A percentile compares a stretch with the other conserved stretches of the same genome.
phyloP scores from a whole-genome alignment of 306 rosid species.

The Quercus mongolica region DNA sequence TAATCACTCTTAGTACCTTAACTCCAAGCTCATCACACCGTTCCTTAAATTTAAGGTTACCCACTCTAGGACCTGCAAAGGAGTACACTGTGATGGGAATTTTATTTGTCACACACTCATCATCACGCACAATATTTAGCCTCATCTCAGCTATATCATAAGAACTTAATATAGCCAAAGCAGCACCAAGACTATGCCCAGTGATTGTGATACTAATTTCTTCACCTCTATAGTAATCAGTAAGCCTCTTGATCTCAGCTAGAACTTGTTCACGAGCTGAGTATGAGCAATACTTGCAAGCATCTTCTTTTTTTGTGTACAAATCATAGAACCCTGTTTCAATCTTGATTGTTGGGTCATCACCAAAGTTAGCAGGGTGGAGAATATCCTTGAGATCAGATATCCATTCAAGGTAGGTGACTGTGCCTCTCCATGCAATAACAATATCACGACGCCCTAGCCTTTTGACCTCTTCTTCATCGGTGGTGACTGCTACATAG shows the following conservation, averaged over 20 bases:
- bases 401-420: conserved; percentile 71
- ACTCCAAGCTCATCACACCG: conserved; percentile 68
- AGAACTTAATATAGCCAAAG: conserved; percentile 50
- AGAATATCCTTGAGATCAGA: conserved; percentile 60
- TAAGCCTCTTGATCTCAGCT: conserved; percentile 47
- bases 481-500: conserved; percentile 45
- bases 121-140: conserved; percentile 14
- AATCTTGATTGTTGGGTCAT: conserved; percentile 43
- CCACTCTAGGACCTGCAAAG: conserved; percentile 68
- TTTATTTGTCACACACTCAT: not conserved
- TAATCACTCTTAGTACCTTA: conserved; percentile 54
- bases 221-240: conserved; percentile 43
- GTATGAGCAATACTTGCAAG: conserved; percentile 44
- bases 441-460: conserved; percentile 66
- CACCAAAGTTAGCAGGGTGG: conserved; percentile 19
- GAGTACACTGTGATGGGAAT: conserved; percentile 56
- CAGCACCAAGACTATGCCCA: conserved; percentile 71
- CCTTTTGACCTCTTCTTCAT: conserved; percentile 28
- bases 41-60: conserved; percentile 57
- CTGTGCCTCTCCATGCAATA: conserved; percentile 70
- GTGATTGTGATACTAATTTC: conserved; percentile 58
- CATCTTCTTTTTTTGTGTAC: conserved; percentile 55
- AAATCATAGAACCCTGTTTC: conserved; percentile 64
- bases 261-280: conserved; percentile 70
- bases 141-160: conserved; percentile 62